Evolutionary conservation across 1,139 yeast species (phyloP), one percentile per base, ranked within the genome.

Genomic region (Hanseniaspora gamundiae): DNA sequence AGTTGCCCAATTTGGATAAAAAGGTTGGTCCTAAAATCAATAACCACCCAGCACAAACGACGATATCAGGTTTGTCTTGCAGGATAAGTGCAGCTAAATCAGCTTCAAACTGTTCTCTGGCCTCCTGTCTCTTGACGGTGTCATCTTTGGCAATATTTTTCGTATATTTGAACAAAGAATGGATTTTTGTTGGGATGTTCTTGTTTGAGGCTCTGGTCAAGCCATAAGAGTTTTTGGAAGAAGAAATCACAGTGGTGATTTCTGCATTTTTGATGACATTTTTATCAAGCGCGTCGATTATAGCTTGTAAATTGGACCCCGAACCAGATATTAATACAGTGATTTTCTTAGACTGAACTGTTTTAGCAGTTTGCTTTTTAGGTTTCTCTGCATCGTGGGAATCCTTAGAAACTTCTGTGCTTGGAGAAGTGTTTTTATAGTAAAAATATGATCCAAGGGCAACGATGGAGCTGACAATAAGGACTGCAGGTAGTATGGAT

Each of bases 11-110:
- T 2, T 91, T 88, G 40, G 69, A 67, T 50, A 91, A 68, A 49
- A 85, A 86, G 16, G 75, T 69, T 2, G 87, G 80, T 2, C 95
- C 82, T 51, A 91, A 70, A 48, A 91, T 91, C 46, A 91, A 73
- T 91, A 91, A 81, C 97, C 98, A 91, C 2, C 98, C 98, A 8
- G 98, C 98, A 66, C 98, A 91, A 7, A 91, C 96, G 41, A 91
- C 78, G 51, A 91, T 69, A 52, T 82, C 83, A 2, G 98, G 97
- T 53, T 68, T 67, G 38, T 61, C 63, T 47, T 73, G 69, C 26
- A 85, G 63, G 38, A 91, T 74, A 36, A 80, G 61, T 41, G 73
- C 68, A 11, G 95, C 91, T 45, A 91, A 70, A 49, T 91, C 95
- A 39, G 63, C 59, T 60, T 91, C 91, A 70, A 85, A 91, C 48